Percentiles rank a stretch among this genome's conserved stretches.
phyloP scores from a whole-genome alignment of 495 filamentous ascomycete genomes.

The Neurospora sp. region DNA sequence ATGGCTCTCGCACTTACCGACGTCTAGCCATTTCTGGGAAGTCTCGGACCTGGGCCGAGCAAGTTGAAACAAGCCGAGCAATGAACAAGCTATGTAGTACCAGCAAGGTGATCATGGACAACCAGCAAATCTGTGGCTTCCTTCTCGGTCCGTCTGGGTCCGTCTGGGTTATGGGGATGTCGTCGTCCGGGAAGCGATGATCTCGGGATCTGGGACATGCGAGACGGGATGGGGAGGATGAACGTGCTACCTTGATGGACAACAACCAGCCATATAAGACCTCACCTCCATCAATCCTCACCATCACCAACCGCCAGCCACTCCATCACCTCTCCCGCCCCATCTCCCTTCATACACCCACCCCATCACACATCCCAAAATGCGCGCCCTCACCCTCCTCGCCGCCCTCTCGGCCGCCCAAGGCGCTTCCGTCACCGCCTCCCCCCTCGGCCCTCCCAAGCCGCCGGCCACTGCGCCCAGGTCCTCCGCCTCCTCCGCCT shows the following conservation, averaged over 20 bases:
- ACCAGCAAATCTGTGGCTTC: not conserved
- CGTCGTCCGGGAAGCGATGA: not conserved
- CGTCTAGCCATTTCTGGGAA: not conserved
- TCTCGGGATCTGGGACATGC: not conserved
- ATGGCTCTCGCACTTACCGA: not conserved
- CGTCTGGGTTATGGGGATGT: not conserved
- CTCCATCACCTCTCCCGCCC: not conserved
- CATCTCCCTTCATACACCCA: not conserved
- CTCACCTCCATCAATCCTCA: not conserved
- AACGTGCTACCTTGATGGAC: not conserved
- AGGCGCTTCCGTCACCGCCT: slow-evolving; percentile 7
- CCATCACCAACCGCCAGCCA: not conserved
- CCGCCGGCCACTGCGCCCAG: no score
- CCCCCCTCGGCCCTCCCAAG: not conserved
- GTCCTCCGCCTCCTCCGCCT: not conserved
- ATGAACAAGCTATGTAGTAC: not conserved
- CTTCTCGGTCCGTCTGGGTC: not conserved
- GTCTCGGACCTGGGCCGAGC: not conserved
- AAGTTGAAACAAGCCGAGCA: not conserved
- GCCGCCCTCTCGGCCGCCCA: slow-evolving; percentile 9
- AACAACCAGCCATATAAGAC: not conserved
- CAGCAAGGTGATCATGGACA: not conserved
- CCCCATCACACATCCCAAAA: not conserved
- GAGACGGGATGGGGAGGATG: not conserved
- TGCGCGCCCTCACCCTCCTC: slow-evolving; percentile 9